Conservation (phyloP, 768 basidiomycete species). For the Phylloporus sp. region DNA sequence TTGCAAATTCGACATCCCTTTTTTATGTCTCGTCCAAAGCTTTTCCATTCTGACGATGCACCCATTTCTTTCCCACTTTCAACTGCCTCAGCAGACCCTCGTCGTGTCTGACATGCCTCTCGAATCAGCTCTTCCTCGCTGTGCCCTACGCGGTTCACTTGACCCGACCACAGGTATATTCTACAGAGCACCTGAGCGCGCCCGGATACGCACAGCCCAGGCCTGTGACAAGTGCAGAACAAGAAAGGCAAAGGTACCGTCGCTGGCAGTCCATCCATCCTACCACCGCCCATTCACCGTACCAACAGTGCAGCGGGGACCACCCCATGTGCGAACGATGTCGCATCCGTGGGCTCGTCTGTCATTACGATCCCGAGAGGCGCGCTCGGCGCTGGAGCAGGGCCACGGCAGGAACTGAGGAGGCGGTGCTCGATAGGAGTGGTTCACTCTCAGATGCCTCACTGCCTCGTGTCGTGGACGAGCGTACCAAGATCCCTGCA, state of each 20-base stretch:
- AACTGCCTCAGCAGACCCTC: no score
- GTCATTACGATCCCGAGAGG: slow-evolving; percentile 66
- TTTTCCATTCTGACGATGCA: no score
- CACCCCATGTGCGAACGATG: slow-evolving; percentile 68
- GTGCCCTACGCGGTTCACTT: slow-evolving; percentile 52
- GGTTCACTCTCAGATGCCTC: neutral
- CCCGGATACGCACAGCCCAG: slow-evolving; percentile 63
- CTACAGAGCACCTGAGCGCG: slow-evolving; percentile 58
- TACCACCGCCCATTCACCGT: no score
- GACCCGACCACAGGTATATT: slow-evolving; percentile 64
- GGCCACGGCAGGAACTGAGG: neutral
- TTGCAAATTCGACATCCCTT: no score
- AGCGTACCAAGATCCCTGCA: no score
- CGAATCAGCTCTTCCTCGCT: slow-evolving; percentile 11
- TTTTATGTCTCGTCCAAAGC: no score
- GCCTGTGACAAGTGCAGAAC: slow-evolving; percentile 72
- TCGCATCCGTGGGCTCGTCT: slow-evolving; percentile 48
- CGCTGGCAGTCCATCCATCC: no score
- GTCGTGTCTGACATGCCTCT: slow-evolving; percentile 2
- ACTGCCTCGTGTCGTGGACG: neutral
- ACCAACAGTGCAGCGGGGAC: slow-evolving; percentile 62
- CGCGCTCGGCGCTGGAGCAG: slow-evolving; percentile 6
- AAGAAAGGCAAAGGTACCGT: slow-evolving; percentile 65
- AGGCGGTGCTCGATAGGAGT: slow-evolving; percentile 6
- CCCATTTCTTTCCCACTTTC: no score